Evolutionary conservation across 2,329 filamentous ascomycete species (phyloP).

Genomic region (Diaporthe vaccinii): DNA sequence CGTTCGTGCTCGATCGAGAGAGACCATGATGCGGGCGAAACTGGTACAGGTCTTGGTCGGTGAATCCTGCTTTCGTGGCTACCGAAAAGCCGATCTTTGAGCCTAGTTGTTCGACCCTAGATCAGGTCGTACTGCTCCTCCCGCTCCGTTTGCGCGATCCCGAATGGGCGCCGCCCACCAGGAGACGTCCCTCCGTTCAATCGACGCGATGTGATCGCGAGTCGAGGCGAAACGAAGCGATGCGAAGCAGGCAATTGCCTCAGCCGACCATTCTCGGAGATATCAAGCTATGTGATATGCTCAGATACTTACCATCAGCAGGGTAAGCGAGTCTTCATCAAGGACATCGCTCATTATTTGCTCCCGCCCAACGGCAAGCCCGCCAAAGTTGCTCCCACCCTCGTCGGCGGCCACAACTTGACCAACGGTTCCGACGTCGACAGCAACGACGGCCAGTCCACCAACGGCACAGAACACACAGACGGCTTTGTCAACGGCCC

Average conservation of each 20-base stretch:
- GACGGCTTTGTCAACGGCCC: conserved; percentile 50
- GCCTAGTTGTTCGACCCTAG: conserved; percentile 29
- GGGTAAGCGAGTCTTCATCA: conserved; percentile 96
- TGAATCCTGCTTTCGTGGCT: background rate
- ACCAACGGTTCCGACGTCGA: conserved; percentile 39
- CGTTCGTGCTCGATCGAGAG: background rate
- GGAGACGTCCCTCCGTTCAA: background rate
- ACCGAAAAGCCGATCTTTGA: conserved; percentile 13
- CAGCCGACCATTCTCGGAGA: background rate
- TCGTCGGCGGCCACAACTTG: conserved; percentile 68
- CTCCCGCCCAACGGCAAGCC: conserved; percentile 79
- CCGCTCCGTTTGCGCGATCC: conserved; percentile 45
- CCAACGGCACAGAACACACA: conserved; percentile 41
- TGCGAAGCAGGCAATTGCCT: conserved; percentile 9
- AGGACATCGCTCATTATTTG: conserved; percentile 96
- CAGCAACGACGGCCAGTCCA: conserved; percentile 10
- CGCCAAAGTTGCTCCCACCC: conserved; percentile 82
- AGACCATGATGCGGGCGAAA: background rate
- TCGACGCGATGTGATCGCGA: background rate
- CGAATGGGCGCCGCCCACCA: background rate
- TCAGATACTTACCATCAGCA: conserved; percentile 53
- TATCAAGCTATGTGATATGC: background rate
- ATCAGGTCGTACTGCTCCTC: conserved; percentile 29
- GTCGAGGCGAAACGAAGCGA: conserved; percentile 4
- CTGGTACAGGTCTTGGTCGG: background rate